A percentile compares a stretch with the other conserved stretches of the same genome.
Evolutionary conservation across 495 filamentous ascomycete genomes (phyloP).

Genomic region (Glarea lozoyensis): DNA sequence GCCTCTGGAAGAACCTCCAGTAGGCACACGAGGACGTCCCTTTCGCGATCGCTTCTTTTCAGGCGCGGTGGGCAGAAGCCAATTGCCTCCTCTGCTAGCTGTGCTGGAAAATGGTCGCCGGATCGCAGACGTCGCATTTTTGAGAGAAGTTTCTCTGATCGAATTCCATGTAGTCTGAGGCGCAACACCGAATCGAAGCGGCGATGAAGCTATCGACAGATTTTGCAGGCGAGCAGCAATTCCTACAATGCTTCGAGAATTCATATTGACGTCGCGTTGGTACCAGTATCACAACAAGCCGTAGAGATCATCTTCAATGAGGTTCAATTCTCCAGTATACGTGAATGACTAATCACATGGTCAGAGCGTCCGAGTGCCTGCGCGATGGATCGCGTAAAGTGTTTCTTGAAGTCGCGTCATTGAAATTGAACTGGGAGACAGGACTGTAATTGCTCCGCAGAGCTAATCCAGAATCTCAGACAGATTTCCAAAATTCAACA

Average conservation of each 20-base stretch:
- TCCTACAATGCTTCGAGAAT: slow-evolving; percentile 12
- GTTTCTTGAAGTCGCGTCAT: too few species aligned
- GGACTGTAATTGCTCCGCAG: too few species aligned
- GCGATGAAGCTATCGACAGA: slow-evolving; percentile 11
- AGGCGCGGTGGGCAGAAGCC: slow-evolving; percentile 70
- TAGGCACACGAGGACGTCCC: slow-evolving; percentile 78
- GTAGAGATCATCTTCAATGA: too few species aligned
- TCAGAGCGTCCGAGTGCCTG: too few species aligned
- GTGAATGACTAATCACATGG: too few species aligned
- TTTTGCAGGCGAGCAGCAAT: slow-evolving; percentile 19
- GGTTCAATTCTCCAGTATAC: too few species aligned
- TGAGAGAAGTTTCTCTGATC: not conserved
- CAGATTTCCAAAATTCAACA: slow-evolving; percentile 28
- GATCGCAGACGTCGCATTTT: slow-evolving; percentile 9
- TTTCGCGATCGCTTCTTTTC: slow-evolving; percentile 82
- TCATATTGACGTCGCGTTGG: slow-evolving; percentile 14
- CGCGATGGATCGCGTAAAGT: too few species aligned
- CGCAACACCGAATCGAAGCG: slow-evolving; percentile 6
- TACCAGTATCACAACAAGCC: too few species aligned
- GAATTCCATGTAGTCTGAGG: not conserved
- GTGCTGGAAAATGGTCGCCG: slow-evolving; percentile 60
- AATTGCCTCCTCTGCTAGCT: slow-evolving; percentile 48
- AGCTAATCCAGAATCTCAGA: too few species aligned
- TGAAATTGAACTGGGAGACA: too few species aligned
- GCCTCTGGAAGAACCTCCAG: slow-evolving; percentile 81